phyloP scores from a whole-genome alignment of 1,284 basidiomycete species.

The Irpex lacteus region DNA sequence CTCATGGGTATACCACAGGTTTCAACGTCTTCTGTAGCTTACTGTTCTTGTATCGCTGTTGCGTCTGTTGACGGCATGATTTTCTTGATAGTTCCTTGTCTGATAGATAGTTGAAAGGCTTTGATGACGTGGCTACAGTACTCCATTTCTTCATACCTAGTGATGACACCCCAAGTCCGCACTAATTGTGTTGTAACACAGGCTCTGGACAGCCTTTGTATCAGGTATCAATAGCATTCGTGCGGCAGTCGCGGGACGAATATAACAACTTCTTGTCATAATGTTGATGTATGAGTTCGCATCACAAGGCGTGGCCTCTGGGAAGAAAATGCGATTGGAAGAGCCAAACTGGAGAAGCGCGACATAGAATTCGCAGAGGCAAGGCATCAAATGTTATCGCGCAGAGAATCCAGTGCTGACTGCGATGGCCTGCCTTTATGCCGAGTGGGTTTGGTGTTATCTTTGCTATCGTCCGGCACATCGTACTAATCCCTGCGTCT shows the following conservation, averaged over 20 bases:
- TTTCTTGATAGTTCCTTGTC: constrained; percentile 5
- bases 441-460: constrained; percentile 12
- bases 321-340: neutral
- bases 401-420: constrained; percentile 5
- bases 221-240: constrained; percentile 12
- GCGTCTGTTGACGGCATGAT: constrained; percentile 7
- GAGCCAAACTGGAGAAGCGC: constrained; percentile 11
- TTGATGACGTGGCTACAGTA: constrained; percentile 10
- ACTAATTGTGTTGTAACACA: constrained; percentile 10
- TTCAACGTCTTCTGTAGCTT: constrained; percentile 8
- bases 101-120: constrained; percentile 10
- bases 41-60: constrained; percentile 2
- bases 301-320: neutral
- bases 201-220: constrained; percentile 14
- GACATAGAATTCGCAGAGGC: constrained; percentile 17
- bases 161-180: constrained; percentile 6
- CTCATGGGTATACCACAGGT: constrained; percentile 1
- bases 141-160: constrained; percentile 13
- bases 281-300: constrained; percentile 2
- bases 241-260: constrained; percentile 10
- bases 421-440: neutral
- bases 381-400: constrained; percentile 24
- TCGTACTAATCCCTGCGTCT: constrained; percentile 1
- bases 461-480: constrained; percentile 7
- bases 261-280: neutral